These are phyloP conservation scores for Podospora conica DNA, from an alignment of 495 filamentous ascomycete species.

Conservation along the genomic window DNA sequence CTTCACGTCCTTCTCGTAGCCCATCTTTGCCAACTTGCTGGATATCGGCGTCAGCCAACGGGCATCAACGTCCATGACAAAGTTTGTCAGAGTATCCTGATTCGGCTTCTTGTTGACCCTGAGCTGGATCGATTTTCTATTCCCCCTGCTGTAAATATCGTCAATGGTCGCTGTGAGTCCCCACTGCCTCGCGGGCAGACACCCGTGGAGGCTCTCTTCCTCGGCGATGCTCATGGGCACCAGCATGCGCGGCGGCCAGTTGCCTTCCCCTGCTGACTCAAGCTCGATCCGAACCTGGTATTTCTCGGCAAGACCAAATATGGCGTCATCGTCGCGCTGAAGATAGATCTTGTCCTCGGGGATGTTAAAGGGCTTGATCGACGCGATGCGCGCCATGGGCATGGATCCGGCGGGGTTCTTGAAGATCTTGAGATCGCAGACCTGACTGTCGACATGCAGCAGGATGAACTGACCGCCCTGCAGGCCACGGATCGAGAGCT, in stretches of 20 bases:
- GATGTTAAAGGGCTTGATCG: conserved; percentile 41
- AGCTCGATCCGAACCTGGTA: conserved; percentile 44
- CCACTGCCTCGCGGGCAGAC: conserved; percentile 31
- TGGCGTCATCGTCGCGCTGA: conserved; percentile 35
- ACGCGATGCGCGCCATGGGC: conserved; percentile 39
- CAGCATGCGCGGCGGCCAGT: conserved; percentile 45
- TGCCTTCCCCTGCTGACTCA: conserved; percentile 38
- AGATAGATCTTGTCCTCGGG: conserved; percentile 42
- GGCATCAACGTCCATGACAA: conserved; percentile 42
- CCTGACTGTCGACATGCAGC: conserved; percentile 42
- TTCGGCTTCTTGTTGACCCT: conserved; percentile 31
- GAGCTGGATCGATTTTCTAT: conserved; percentile 32
- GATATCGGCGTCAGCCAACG: conserved; percentile 37
- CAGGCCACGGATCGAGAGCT: conserved; percentile 32
- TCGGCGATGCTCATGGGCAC: conserved; percentile 23
- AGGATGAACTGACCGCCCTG: conserved; percentile 25
- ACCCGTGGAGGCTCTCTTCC: conserved; percentile 21
- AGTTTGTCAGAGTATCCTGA: conserved; percentile 28
- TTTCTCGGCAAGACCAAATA: conserved; percentile 37
- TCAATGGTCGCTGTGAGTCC: conserved; percentile 33
- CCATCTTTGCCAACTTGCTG: conserved; percentile 14
- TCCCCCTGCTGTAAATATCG: conserved; percentile 35
- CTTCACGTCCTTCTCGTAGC: conserved; percentile 26
- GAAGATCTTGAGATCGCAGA: conserved; percentile 41
- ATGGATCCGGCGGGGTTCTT: conserved; percentile 37